These are phyloP conservation scores for Nidula niveotomentosa DNA, from an alignment of 1,284 basidiomycete species.

Conservation along the genomic window DNA sequence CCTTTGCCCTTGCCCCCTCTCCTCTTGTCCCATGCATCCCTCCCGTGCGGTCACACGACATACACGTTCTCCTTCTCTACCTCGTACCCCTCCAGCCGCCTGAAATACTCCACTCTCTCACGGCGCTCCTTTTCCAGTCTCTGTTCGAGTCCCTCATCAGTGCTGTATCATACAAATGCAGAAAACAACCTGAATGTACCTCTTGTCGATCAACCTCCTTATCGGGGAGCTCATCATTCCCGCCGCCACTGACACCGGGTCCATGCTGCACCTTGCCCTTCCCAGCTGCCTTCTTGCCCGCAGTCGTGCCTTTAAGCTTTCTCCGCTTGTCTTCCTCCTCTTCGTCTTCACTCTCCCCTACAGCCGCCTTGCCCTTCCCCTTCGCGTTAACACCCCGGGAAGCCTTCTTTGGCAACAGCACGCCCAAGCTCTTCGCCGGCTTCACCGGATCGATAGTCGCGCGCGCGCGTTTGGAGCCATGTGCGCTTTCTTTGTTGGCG, in stretches of 20 bases:
- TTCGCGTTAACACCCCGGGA: neutral
- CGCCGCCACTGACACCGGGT: no score
- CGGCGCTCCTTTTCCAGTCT: conserved; percentile 43
- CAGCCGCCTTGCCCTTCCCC: neutral
- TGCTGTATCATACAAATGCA: neutral
- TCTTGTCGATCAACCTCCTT: neutral
- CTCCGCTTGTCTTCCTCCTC: conserved; percentile 7
- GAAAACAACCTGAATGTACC: neutral
- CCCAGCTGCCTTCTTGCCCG: conserved; percentile 10
- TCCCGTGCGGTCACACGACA: conserved; percentile 39
- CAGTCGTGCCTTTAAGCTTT: conserved; percentile 10
- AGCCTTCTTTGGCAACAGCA: conserved; percentile 11
- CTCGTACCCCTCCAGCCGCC: conserved; percentile 48
- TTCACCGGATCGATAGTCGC: conserved; percentile 3
- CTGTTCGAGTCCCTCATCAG: conserved; percentile 20
- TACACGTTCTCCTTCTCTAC: conserved; percentile 61
- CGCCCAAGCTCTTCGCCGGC: conserved; percentile 11
- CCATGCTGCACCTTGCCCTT: conserved; percentile 4
- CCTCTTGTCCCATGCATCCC: no score
- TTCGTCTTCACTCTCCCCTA: conserved; percentile 4
- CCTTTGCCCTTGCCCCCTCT: no score
- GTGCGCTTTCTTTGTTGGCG: no score
- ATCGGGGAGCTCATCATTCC: no score
- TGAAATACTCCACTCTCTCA: conserved; percentile 57
- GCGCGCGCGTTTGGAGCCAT: no score